Evolutionary conservation across 2,329 filamentous ascomycete species (phyloP).

Genomic region (Fusarium euwallaceae): DNA sequence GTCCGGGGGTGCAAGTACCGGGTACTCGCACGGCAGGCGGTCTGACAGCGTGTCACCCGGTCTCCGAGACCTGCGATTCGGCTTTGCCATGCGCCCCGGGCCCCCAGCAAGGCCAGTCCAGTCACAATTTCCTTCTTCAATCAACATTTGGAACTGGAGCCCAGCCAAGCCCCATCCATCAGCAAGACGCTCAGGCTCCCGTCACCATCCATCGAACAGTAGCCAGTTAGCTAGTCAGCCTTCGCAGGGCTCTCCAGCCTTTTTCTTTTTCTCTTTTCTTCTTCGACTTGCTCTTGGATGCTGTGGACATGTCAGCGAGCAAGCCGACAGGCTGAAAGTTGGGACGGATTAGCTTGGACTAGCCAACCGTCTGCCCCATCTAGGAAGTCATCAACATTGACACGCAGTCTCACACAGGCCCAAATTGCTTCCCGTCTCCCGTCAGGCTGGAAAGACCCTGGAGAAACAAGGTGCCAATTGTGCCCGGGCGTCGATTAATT

Average conservation of each 20-base stretch:
- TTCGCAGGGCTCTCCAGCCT: conserved; percentile 28
- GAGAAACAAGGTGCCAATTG: conserved; percentile 21
- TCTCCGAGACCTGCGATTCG: conserved; percentile 19
- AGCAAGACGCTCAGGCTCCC: conserved; percentile 30
- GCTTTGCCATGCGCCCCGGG: conserved; percentile 13
- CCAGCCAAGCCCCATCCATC: conserved; percentile 6
- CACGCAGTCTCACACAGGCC: conserved; percentile 16
- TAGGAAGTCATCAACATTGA: conserved; percentile 33
- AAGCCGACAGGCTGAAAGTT: conserved; percentile 34
- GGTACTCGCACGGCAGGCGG: conserved; percentile 27
- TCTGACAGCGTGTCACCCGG: conserved; percentile 5
- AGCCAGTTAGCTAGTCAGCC: conserved; percentile 15
- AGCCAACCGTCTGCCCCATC: conserved; percentile 14
- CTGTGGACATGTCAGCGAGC: conserved; percentile 14
- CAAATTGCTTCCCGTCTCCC: conserved; percentile 9
- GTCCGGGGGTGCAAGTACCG: conserved; percentile 23
- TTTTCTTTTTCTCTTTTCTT: conserved; percentile 24
- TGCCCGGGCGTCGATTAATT: conserved; percentile 6
- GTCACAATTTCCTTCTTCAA: conserved; percentile 39
- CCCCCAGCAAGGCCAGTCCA: conserved; percentile 21
- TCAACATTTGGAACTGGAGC: neutral
- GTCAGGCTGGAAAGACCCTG: neutral
- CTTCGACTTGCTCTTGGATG: conserved; percentile 1
- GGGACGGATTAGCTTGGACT: conserved; percentile 18
- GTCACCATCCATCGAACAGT: neutral